Evolutionary conservation across 495 filamentous ascomycete species (phyloP), one percentile per base, ranked within the genome.

Genomic region (Hyaloscypha hepaticicola): DNA sequence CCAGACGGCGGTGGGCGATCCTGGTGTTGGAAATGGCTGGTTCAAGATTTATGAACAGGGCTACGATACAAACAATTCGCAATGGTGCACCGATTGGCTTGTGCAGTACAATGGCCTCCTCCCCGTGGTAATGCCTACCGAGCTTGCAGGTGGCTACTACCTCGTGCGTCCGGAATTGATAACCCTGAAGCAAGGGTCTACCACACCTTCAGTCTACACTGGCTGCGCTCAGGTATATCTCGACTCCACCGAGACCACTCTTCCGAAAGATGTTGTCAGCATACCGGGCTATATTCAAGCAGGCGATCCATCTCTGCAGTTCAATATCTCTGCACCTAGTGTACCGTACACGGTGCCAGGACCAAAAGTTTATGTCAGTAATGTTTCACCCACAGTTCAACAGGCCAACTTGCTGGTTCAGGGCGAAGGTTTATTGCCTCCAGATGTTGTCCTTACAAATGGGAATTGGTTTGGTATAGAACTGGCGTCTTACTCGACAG

Each of bases 11-110:
- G 74, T 73, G 21, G 76, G 76, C 14, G 60, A 76, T 53, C 45
- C 66, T 7, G 81, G 80, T 29, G 72, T 78, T 28, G 89, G 90
- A 5, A 74, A 74, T 61, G 90, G 90, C 24, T 94, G 90, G 90
- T 90, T 94, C 79, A 93, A 92, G 79, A 86, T 94, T 72, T 90
- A 76, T 76, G 78, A 88, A 51, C 81, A 86, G 33, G 88, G 87
- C 55, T 90, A 88, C 70, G 81, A 87, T 69, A 64, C 76, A 2
- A 52, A 51, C 6, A 67, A 71, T 53, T 19, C 41, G 58, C 3
- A 70, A 69, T 55, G 88, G 85, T 90, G 90, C 67, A 88, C 87
- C 1, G 80, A 89, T 65, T 84, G 83, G 51, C 69, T 93, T 50
- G 88, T 88, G 60, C 76, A 72, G 26, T 85, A 85, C 72, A 78